Base-by-base conservation (phyloP, 306 rosid genomes). In the Geum urbanum region DNA sequence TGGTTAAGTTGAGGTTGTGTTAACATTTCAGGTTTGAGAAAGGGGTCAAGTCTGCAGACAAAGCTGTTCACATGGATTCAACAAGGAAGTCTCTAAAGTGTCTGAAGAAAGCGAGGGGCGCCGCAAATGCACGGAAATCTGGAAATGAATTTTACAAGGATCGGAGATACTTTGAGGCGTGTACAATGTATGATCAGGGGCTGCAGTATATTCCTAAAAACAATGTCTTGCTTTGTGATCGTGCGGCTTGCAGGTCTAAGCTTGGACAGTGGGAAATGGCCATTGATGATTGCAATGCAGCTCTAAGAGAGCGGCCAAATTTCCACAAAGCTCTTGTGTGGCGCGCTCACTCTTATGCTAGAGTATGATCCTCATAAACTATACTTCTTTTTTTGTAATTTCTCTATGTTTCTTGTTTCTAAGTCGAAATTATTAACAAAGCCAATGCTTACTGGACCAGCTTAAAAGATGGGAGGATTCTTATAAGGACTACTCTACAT, bases 281-380 rank as follows among this genome's bases (percentile, higher is more conserved):
- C 55, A 65, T 46, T 65, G 43, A 65, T 8, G 69, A 65, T 46
- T 65, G 69, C 69, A 24, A 65, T 65, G 69, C 41, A 46, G 69
- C 69, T 46, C 6, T 24, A 4, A 45, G 41, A 7, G 69, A 65
- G 22, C 12, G 69, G 20, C 69, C 69, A 45, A 65, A 24, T 45
- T 65, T 19, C 39, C 69, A 65, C 54, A 65, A 45, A 46, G 69
- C 54, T 6, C 40, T 64, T 45, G 5, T 64, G 11, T 44, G 69
- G 69, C 54, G 53, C 6, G 69, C 69, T 64, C 54, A 64, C 54
- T 64, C 69, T 20, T 64, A 64, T 64, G 69, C 69, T 13, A 64
- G 6, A 22, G 69, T 64, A 64, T 64, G 54, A n/a, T 22, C 20
- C 39, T 22, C 3, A 12, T 44, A 40, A 16, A 18, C 37, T 20